A percentile compares a stretch with the other conserved stretches of the same genome.
Evolutionary conservation across 257 asterid species (phyloP).

Genomic region (Apocynum venetum): DNA sequence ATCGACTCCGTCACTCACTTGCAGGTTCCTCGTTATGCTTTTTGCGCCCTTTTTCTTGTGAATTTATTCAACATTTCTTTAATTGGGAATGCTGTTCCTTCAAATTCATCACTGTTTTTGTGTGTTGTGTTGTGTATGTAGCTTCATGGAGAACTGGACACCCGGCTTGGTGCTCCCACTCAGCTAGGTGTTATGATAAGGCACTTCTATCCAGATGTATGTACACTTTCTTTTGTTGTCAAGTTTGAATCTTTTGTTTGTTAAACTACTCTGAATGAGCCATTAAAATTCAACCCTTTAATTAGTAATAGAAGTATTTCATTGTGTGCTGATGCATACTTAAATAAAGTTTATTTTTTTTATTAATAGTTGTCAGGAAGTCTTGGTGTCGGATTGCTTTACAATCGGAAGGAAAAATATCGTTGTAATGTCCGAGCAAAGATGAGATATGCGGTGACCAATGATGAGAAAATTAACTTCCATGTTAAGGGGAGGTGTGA

Average conservation of each 20-base stretch:
- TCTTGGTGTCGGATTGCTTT: conserved; percentile 61
- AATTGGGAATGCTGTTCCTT: background rate
- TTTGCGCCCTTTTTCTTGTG: background rate
- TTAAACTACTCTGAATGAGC: background rate
- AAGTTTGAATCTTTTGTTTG: conserved; percentile 1
- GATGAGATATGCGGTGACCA: conserved; percentile 58
- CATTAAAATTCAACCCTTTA: background rate
- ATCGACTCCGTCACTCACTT: conserved; percentile 40
- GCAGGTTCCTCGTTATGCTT: conserved; percentile 41
- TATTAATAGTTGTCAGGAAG: conserved; percentile 47
- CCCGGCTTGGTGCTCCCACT: conserved; percentile 68
- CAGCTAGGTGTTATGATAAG: conserved; percentile 56
- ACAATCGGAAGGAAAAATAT: conserved; percentile 45
- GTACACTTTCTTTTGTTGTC: conserved; percentile 1
- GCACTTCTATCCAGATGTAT: conserved; percentile 61
- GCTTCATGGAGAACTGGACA: conserved; percentile 87
- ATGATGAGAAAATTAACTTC: conserved; percentile 47
- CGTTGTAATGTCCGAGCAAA: conserved; percentile 60
- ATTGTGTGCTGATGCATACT: background rate
- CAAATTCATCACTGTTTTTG: background rate
- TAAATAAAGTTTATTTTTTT: conserved; percentile 15
- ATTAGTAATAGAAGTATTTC: background rate
- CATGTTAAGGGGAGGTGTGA: conserved; percentile 61
- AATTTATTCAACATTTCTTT: background rate
- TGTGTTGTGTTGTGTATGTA: background rate